phyloP scores from a whole-genome alignment of 352 stramenopile species.

The Globisporangium cystogenes region DNA sequence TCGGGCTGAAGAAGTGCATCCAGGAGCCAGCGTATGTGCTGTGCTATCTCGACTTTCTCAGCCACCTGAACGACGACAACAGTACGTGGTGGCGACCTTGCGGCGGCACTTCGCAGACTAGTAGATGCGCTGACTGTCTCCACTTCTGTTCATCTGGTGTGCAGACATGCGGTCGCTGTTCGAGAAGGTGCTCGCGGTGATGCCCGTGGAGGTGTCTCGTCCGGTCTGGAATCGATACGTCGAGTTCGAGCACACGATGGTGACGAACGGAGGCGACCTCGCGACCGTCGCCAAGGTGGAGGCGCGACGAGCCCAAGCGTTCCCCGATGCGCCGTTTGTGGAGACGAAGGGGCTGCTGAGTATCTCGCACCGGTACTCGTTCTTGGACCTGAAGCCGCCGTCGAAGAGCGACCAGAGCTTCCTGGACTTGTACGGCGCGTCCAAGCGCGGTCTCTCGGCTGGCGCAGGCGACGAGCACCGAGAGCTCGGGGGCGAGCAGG shows the following conservation, averaged over 20 bases:
- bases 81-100: constrained; percentile 34
- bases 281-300: constrained; percentile 81
- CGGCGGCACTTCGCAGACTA: background rate
- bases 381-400: constrained; percentile 61
- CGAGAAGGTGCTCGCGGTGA: constrained; percentile 84
- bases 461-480: constrained; percentile 15
- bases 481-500: constrained; percentile 17
- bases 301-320: constrained; percentile 66
- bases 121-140: background rate
- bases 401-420: constrained; percentile 65
- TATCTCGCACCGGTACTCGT: constrained; percentile 78
- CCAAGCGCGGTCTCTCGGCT: constrained; percentile 17
- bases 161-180: constrained; percentile 87
- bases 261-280: constrained; percentile 76
- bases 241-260: constrained; percentile 85
- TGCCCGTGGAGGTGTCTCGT: constrained; percentile 72
- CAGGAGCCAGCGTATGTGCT: constrained; percentile 80
- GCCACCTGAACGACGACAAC: constrained; percentile 87
- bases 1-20: constrained; percentile 87
- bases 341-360: constrained; percentile 79
- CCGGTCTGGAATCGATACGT: constrained; percentile 87
- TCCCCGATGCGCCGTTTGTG: constrained; percentile 69
- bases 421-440: constrained; percentile 71
- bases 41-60: constrained; percentile 83
- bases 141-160: background rate